phyloP scores from a whole-genome alignment of 2,329 filamentous ascomycete species.

The Aspergillus ochraceus region DNA sequence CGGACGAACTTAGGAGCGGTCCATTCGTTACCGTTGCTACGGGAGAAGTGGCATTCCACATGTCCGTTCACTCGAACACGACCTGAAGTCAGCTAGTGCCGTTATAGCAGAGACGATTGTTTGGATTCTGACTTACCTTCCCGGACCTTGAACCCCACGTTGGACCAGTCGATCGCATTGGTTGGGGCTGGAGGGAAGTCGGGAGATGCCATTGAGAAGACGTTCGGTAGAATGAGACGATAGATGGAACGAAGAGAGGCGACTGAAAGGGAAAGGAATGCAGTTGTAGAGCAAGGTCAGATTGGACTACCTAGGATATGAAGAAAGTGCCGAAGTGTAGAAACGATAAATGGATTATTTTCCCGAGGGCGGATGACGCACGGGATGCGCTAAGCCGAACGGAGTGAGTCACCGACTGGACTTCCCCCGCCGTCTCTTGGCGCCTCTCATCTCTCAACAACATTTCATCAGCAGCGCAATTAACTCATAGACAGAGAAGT shows the following conservation, averaged over 20 bases:
- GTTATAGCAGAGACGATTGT: not conserved
- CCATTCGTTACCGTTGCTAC: conserved; percentile 72
- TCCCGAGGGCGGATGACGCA: not conserved
- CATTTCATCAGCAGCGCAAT: not conserved
- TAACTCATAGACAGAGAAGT: too few relatives aligned
- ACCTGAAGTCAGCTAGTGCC: not conserved
- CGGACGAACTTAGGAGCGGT: conserved; percentile 73
- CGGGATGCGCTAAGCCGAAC: not conserved
- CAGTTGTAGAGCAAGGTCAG: too few relatives aligned
- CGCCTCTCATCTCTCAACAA: too few relatives aligned
- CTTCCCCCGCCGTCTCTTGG: too few relatives aligned
- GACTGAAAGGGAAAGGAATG: too few relatives aligned
- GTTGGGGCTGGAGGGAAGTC: conserved; percentile 35
- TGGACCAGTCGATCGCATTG: conserved; percentile 69
- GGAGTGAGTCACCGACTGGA: not conserved
- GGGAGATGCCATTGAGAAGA: conserved; percentile 6
- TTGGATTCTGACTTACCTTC: conserved; percentile 62
- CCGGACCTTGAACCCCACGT: conserved; percentile 88
- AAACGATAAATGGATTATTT: too few relatives aligned
- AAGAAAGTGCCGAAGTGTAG: too few relatives aligned
- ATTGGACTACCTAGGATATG: too few relatives aligned
- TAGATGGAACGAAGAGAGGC: too few relatives aligned
- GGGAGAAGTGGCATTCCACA: conserved; percentile 81
- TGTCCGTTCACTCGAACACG: conserved; percentile 73
- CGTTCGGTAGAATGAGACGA: not conserved